A percentile compares a stretch with the other conserved stretches of the same genome.
Evolutionary conservation across 164 flowering plant genomes (phyloP).

Genomic region (Cinnamomum chago): DNA sequence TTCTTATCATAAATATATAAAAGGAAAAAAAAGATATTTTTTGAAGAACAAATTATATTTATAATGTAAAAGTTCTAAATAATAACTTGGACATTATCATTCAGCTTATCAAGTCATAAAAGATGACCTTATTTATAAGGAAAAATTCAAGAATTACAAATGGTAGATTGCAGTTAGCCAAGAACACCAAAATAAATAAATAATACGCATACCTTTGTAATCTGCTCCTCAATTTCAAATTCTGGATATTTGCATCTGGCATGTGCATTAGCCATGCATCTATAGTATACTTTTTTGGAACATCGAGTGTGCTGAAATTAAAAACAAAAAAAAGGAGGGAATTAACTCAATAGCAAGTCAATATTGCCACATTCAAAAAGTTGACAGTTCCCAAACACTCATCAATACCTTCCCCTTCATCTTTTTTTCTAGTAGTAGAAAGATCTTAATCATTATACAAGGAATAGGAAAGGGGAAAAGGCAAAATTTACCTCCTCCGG

Average conservation of each 20-base stretch:
- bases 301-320: constrained; percentile 76
- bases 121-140: background rate
- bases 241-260: constrained; percentile 68
- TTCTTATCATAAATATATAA: too few relatives aligned
- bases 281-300: constrained; percentile 72
- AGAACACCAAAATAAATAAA: background rate
- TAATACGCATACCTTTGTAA: constrained; percentile 50
- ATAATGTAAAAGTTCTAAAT: too few relatives aligned
- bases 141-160: background rate
- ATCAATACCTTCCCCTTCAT: too few relatives aligned
- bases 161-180: background rate
- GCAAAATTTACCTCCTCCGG: constrained; percentile 60
- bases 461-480: too few relatives aligned
- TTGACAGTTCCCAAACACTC: background rate
- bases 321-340: background rate
- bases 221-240: constrained; percentile 11
- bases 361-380: background rate
- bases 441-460: too few relatives aligned
- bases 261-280: constrained; percentile 34
- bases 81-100: too few relatives aligned
- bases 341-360: background rate
- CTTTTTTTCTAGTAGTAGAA: too few relatives aligned
- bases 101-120: background rate
- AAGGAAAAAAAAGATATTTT: too few relatives aligned
- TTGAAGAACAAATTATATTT: too few relatives aligned